Percentiles rank a stretch among this genome's conserved stretches.
Evolutionary conservation across 2,329 filamentous ascomycete genomes (phyloP).

Genomic region (Colletotrichum gigasporum): DNA sequence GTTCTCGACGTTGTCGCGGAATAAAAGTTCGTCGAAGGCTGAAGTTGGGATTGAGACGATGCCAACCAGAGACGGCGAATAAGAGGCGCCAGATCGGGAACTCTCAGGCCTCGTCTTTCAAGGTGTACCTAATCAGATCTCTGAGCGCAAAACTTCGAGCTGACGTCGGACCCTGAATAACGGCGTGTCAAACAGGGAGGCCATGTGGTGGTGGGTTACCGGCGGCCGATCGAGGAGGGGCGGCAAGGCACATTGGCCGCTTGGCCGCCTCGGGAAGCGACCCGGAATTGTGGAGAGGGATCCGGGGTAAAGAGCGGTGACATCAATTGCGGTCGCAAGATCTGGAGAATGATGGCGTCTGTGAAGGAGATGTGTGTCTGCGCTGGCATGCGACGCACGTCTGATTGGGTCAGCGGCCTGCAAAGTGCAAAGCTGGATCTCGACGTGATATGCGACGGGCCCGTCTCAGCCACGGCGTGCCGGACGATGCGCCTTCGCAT

Average conservation of each 20-base stretch:
- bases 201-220: slow-evolving; percentile 29
- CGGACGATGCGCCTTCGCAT: neutral
- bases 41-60: too few species aligned
- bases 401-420: neutral
- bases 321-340: slow-evolving; percentile 22
- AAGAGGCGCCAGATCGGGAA: neutral
- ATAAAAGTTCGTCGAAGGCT: too few species aligned
- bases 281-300: slow-evolving; percentile 25
- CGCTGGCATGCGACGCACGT: slow-evolving; percentile 14
- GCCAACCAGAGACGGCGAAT: neutral
- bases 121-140: neutral
- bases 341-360: neutral
- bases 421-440: neutral
- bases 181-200: slow-evolving; percentile 22
- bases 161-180: slow-evolving; percentile 14
- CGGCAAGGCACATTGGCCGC: slow-evolving; percentile 27
- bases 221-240: slow-evolving; percentile 27
- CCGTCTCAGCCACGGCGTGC: slow-evolving; percentile 5
- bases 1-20: neutral
- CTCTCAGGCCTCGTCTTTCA: neutral
- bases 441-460: neutral
- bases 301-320: slow-evolving; percentile 20
- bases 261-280: slow-evolving; percentile 30
- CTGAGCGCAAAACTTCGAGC: slow-evolving; percentile 5
- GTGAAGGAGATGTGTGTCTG: neutral